Conservation (phyloP, 768 basidiomycete species). For the Boletus coccyginus region DNA sequence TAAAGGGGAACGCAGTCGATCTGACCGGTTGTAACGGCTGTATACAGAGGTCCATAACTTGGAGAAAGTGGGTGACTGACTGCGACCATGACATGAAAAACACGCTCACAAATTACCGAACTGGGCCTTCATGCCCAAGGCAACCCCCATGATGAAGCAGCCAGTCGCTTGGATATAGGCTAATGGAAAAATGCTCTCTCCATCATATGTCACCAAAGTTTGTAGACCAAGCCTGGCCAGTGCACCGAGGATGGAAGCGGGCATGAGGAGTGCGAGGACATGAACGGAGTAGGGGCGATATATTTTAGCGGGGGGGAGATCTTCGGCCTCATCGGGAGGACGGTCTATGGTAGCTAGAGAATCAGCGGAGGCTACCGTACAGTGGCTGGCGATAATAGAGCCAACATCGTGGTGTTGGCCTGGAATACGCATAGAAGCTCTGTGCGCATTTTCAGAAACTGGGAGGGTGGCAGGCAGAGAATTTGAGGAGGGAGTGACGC, state of each 20-base stretch:
- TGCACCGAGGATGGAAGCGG: constrained; percentile 81
- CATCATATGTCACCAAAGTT: constrained; percentile 72
- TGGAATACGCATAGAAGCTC: background rate
- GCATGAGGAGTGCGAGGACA: constrained; percentile 69
- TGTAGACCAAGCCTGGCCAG: constrained; percentile 78
- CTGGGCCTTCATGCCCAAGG: constrained; percentile 64
- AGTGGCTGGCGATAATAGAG: constrained; percentile 34
- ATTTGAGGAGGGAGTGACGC: background rate
- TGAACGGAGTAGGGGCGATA: constrained; percentile 58
- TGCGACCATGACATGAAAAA: constrained; percentile 4
- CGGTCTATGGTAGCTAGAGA: constrained; percentile 43
- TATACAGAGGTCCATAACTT: constrained; percentile 88
- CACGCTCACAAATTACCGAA: constrained; percentile 69
- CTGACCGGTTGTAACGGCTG: constrained; percentile 80
- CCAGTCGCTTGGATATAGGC: constrained; percentile 86
- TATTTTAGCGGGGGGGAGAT: constrained; percentile 34
- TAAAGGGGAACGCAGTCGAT: background rate
- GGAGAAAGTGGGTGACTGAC: constrained; percentile 5
- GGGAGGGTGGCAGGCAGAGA: background rate
- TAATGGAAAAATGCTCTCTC: constrained; percentile 73
- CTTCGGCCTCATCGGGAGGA: constrained; percentile 35
- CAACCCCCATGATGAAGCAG: constrained; percentile 89
- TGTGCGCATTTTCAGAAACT: background rate
- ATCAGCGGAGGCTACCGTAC: constrained; percentile 30
- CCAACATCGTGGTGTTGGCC: constrained; percentile 29